Evolutionary conservation across 768 basidiomycete species (phyloP).

Genomic region (Suillus alpinus): DNA sequence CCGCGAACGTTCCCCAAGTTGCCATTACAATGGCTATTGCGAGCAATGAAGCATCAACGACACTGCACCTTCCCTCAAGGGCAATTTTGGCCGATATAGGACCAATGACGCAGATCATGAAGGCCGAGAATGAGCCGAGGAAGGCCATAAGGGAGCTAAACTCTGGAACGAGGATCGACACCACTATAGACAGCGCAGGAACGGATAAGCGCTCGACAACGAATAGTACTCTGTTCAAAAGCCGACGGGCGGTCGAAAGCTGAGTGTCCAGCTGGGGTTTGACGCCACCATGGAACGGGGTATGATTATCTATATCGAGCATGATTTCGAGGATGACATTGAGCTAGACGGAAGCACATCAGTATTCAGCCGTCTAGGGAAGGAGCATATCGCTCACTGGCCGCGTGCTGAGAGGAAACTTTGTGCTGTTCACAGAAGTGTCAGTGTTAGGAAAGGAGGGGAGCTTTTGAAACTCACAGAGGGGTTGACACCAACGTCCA

Average conservation of each 20-base stretch:
- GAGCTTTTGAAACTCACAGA: conserved; percentile 43
- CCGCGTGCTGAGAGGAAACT: conserved; percentile 81
- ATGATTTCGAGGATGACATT: conserved; percentile 80
- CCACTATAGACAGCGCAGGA: conserved; percentile 56
- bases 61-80: conserved; percentile 46
- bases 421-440: conserved; percentile 51
- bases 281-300: conserved; percentile 12
- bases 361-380: background rate
- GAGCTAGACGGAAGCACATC: conserved; percentile 42
- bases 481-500: conserved; percentile 86
- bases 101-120: conserved; percentile 70
- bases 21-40: conserved; percentile 60
- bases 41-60: conserved; percentile 56
- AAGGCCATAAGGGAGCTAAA: conserved; percentile 88
- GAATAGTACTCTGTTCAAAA: conserved; percentile 39
- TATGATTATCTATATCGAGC: conserved; percentile 57
- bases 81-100: conserved; percentile 72
- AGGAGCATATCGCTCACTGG: conserved; percentile 49
- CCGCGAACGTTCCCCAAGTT: conserved; percentile 71
- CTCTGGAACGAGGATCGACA: conserved; percentile 75
- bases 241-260: conserved; percentile 6
- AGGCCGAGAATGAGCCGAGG: conserved; percentile 85
- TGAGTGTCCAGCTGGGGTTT: conserved; percentile 25
- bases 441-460: background rate
- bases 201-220: conserved; percentile 57